A percentile compares a stretch with the other conserved stretches of the same genome.
Conservation (phyloP, 805 yeast species). For the Candida peoriensis region DNA sequence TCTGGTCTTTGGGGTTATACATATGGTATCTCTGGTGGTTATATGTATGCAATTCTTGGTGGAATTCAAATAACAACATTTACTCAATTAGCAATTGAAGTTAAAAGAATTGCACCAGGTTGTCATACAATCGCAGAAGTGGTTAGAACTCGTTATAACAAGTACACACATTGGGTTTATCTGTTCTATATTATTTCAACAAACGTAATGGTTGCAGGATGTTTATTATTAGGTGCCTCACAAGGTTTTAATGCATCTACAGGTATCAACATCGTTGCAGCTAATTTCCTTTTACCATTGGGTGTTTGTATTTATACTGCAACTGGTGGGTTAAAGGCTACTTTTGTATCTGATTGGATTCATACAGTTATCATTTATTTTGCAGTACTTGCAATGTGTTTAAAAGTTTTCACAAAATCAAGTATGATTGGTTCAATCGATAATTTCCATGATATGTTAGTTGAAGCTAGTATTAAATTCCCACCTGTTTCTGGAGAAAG, state of each 20-base stretch:
- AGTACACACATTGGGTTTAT: slow-evolving; percentile 30
- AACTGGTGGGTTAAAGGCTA: slow-evolving; percentile 47
- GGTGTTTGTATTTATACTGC: slow-evolving; percentile 45
- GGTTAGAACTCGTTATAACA: slow-evolving; percentile 33
- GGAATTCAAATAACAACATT: slow-evolving; percentile 34
- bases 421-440: slow-evolving; percentile 40
- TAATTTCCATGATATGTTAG: slow-evolving; percentile 36
- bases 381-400: slow-evolving; percentile 30
- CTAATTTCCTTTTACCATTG: slow-evolving; percentile 38
- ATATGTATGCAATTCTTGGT: slow-evolving; percentile 27
- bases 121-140: slow-evolving; percentile 38
- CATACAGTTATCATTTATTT: slow-evolving; percentile 42
- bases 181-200: slow-evolving; percentile 33
- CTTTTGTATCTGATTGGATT: slow-evolving; percentile 47
- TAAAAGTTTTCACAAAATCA: slow-evolving; percentile 31
- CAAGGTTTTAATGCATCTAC: slow-evolving; percentile 35
- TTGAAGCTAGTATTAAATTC: slow-evolving; percentile 27
- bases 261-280: slow-evolving; percentile 42
- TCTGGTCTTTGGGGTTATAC: slow-evolving; percentile 36
- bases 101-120: slow-evolving; percentile 37
- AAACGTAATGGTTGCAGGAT: slow-evolving; percentile 32
- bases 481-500: slow-evolving; percentile 29
- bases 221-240: slow-evolving; percentile 40
- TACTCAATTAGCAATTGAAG: slow-evolving; percentile 33
- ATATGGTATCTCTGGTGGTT: slow-evolving; percentile 39